A percentile compares a stretch with the other conserved stretches of the same genome.
phyloP scores from a whole-genome alignment of 768 basidiomycete species.

The Termitomyces eurrhizus region DNA sequence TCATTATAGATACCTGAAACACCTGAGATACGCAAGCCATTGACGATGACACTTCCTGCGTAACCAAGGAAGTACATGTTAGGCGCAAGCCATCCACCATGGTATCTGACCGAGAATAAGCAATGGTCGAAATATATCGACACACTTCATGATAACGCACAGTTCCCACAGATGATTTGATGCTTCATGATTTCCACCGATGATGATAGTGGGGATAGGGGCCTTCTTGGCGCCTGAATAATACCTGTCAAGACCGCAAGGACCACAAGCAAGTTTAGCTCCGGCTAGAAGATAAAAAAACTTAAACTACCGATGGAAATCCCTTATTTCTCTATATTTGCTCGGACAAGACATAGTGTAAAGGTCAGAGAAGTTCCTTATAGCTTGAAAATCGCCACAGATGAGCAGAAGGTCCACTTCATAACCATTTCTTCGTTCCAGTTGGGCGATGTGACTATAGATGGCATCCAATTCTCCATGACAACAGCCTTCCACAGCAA shows the following conservation, averaged over 20 bases:
- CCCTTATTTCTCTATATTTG: constrained; percentile 82
- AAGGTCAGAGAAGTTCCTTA: constrained; percentile 81
- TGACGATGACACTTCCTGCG: constrained; percentile 84
- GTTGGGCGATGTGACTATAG: constrained; percentile 61
- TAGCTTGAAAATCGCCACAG: constrained; percentile 97
- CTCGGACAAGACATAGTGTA: constrained; percentile 87
- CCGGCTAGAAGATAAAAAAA: not conserved
- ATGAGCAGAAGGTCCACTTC: constrained; percentile 84
- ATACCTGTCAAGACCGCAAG: constrained; percentile 48
- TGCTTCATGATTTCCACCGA: constrained; percentile 98
- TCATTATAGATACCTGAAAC: constrained; percentile 89
- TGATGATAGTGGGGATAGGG: constrained; percentile 85
- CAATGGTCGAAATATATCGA: not conserved
- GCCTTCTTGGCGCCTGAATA: constrained; percentile 80
- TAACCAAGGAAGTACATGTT: constrained; percentile 96
- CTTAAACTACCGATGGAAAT: constrained; percentile 67
- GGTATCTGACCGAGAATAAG: constrained; percentile 53
- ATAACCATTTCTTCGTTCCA: constrained; percentile 59
- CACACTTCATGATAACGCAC: constrained; percentile 40
- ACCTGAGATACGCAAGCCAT: constrained; percentile 91
- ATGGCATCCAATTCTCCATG: constrained; percentile 90
- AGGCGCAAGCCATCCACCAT: constrained; percentile 97
- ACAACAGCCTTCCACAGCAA: constrained; percentile 93
- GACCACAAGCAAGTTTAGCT: not conserved
- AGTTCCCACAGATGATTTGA: constrained; percentile 97